Evolutionary conservation across 2,329 filamentous ascomycete genomes (phyloP).

Genomic region (Verticillium longisporum): DNA sequence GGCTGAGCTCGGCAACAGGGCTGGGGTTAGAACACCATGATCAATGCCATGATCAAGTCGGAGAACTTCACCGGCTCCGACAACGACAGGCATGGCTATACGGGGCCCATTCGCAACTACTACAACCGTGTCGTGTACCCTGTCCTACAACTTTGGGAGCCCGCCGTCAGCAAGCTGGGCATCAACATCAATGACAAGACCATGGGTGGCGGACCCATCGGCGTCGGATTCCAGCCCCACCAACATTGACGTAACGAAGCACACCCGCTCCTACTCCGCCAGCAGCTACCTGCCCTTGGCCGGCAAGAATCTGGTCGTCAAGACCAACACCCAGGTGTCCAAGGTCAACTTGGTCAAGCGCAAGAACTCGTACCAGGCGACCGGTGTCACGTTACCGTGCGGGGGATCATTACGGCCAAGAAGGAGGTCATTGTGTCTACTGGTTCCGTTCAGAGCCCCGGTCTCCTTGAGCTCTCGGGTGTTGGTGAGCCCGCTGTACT

Average conservation of each 20-base stretch:
- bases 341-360: constrained; percentile 14
- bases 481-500: constrained; percentile 26
- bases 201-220: constrained; percentile 9
- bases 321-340: constrained; percentile 23
- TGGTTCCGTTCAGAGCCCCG: constrained; percentile 9
- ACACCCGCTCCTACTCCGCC: constrained; percentile 23
- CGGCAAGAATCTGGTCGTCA: constrained; percentile 27
- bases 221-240: constrained; percentile 19
- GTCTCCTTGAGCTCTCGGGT: constrained; percentile 25
- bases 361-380: not conserved
- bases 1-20: constrained; percentile 23
- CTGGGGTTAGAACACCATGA: constrained; percentile 15
- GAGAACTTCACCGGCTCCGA: constrained; percentile 17
- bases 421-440: constrained; percentile 8
- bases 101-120: constrained; percentile 14
- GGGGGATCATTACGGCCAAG: constrained; percentile 1
- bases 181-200: constrained; percentile 4
- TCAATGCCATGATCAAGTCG: constrained; percentile 19
- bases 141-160: constrained; percentile 8
- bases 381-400: constrained; percentile 1
- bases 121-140: constrained; percentile 9
- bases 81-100: constrained; percentile 11
- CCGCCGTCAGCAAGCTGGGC: constrained; percentile 6
- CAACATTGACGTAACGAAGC: constrained; percentile 21
- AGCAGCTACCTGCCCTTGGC: constrained; percentile 24